Conservation (phyloP, 306 rosid species). For the Gynostemma pentaphyllum region DNA sequence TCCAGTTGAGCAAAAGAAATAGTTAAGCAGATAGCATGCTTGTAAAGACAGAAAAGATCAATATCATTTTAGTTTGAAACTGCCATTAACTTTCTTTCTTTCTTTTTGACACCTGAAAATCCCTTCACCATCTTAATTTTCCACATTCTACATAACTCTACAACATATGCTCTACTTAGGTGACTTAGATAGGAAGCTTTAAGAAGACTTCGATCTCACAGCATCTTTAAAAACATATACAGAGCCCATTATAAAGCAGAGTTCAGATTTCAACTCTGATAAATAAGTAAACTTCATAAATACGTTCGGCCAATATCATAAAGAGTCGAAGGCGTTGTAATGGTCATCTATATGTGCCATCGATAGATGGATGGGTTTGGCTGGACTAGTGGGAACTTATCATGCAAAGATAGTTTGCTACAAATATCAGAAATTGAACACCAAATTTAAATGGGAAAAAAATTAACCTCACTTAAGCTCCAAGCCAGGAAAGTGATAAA, state of each 20-base stretch:
- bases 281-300: neutral
- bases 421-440: too few relatives aligned
- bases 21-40: neutral
- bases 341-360: too few relatives aligned
- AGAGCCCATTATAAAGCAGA: too few relatives aligned
- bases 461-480: conserved; percentile 72
- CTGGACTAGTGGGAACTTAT: too few relatives aligned
- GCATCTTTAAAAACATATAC: too few relatives aligned
- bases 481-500: conserved; percentile 72
- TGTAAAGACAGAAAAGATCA: neutral
- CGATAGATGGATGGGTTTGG: too few relatives aligned
- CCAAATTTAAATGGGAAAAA: conserved; percentile 1
- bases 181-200: neutral
- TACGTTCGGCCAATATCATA: neutral
- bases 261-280: neutral
- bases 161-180: too few relatives aligned
- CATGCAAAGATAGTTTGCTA: too few relatives aligned
- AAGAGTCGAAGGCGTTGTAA: neutral
- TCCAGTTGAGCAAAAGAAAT: neutral
- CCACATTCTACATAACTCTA: too few relatives aligned
- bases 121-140: too few relatives aligned
- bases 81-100: conserved; percentile 1
- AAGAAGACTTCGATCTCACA: neutral
- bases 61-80: neutral
- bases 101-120: neutral